Evolutionary conservation across 2,329 filamentous ascomycete species (phyloP), one percentile per base, ranked within the genome.

Genomic region (Mycocentrospora acerina): DNA sequence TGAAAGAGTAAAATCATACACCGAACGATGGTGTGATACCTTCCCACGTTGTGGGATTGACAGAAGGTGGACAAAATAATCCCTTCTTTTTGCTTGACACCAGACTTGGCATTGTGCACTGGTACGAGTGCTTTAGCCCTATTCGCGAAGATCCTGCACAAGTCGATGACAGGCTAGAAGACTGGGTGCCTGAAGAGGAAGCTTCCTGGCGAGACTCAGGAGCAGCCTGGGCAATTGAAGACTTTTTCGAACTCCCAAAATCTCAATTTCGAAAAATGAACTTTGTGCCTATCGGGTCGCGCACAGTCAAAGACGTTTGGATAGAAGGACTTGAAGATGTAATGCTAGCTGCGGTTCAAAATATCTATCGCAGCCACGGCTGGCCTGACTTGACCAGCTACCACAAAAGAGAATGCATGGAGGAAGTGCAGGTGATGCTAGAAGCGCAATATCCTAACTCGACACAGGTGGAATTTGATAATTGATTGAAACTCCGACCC

Each of bases 191-290:
- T 8, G 22, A 41, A 13, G 19, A 38, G 10, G 43, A 49, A 30
- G 32, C 15, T 3, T 24, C 46, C 13, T 44, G 40, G 42, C 40
- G 42, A 22, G 32, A 18, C 13, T 34, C 40, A 18, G 29, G 36
- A 4, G 14, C 26, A 2, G 25, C 32, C 12, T 49, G 40, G 46
- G 26, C 46, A 11, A 37, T 46, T 11, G 12, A 22, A 1, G 38
- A 40, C 30, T 50, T 43, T 14, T 50, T 50, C 27, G 43, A 42
- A 24, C 25, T 40, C 11, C 11, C 42, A 26, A 42, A 48, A 25
- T 30, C 28, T 14, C 26, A 41, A 2, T 47, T 41, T 24, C 17
- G 28, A 14, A 19, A 18, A 16, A 22, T 47, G 2, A 32, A 41
- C 10, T 44, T 47, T 32, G 27, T 47, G 9, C 40, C 40, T 2